Conservation (phyloP, 768 basidiomycete species). For the Lactifluus hygrophoroides region DNA sequence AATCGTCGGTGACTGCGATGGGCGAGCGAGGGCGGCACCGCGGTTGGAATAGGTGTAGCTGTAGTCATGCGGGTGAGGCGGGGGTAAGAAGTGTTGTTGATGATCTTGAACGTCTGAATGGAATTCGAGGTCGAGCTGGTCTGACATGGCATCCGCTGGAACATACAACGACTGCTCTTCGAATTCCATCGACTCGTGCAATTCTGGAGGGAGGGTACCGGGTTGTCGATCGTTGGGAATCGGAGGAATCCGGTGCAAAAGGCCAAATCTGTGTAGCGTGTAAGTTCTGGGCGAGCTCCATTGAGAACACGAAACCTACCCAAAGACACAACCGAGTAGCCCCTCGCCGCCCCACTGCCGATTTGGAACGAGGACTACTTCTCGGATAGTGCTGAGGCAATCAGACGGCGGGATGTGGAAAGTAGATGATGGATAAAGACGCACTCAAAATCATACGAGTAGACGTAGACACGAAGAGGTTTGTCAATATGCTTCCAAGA, state of each 20-base stretch:
- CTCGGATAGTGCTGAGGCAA: conserved; percentile 65
- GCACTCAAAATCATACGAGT: conserved; percentile 94
- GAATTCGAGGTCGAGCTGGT: conserved; percentile 23
- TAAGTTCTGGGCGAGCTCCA: neutral
- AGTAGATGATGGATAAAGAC: conserved; percentile 26
- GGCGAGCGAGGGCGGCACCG: conserved; percentile 6
- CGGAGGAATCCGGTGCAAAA: conserved; percentile 88
- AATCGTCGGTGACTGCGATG: conserved; percentile 13
- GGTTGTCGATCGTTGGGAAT: conserved; percentile 52
- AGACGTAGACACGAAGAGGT: conserved; percentile 89
- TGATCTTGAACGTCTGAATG: conserved; percentile 22
- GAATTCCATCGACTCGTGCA: conserved; percentile 42
- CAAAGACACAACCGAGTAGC: conserved; percentile 90
- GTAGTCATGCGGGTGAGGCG: conserved; percentile 15
- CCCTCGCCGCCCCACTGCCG: conserved; percentile 98
- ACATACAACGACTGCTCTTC: conserved; percentile 65
- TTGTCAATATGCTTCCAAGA: conserved; percentile 80
- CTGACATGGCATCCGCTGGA: conserved; percentile 62
- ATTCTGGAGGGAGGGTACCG: conserved; percentile 48
- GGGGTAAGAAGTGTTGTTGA: conserved; percentile 20
- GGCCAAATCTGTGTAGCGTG: conserved; percentile 55
- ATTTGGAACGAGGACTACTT: conserved; percentile 92
- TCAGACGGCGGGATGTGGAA: conserved; percentile 1
- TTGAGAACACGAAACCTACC: conserved; percentile 43
- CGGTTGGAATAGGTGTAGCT: conserved; percentile 19